Base-by-base conservation (phyloP, 2,329 filamentous ascomycete species). In the Alternaria sp. region DNA sequence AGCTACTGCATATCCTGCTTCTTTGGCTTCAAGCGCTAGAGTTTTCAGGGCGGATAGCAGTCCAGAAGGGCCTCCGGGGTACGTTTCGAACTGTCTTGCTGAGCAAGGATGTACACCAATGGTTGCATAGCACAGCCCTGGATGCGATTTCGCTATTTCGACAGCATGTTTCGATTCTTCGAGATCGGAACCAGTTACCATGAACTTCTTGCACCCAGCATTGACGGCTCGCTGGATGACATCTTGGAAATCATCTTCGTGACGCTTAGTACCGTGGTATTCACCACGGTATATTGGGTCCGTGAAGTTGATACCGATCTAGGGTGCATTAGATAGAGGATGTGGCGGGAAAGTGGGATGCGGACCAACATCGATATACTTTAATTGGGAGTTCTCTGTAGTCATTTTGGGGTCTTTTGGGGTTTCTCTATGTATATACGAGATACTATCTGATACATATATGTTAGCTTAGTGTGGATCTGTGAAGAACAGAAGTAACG, bases 91-190 rank as follows among this genome's bases (percentile, higher is more conserved):
- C 52, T 90, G 86, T 62, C 89, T 86, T 66, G 91, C 91, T 63
- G 88, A 90, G 79, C 95, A 99, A 13, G 95, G 95, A 75, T 99
- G 95, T 41, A 99, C 92, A 63, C 95, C 95, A 9, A 96, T 89
- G 1, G 95, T 99, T 23, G 90, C 89, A 77, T 92, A 99, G 72
- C 96, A 92, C 33, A 88, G 85, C 21, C 90, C 90, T 23, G 92
- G 88, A 73, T 94, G 89, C 66, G 89, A 83, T 67, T 87, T 82
- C 3, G 93, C 88, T 28, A 98, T 83, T 41, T 88, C 80, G 9
- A 97, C 80, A 0, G 92, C 93, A 63, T 91, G 86, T 62, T 86
- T 80, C 2, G 91, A 93, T 77, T 93, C 93, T 51, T 83, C 81
- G 49, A 98, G 83, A 73, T 95, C 92, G 1, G 93, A 97, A 21